Evolutionary conservation across 225 moss, liverwort and hornwort species (phyloP).

Genomic region (Marchantia paleacea): DNA sequence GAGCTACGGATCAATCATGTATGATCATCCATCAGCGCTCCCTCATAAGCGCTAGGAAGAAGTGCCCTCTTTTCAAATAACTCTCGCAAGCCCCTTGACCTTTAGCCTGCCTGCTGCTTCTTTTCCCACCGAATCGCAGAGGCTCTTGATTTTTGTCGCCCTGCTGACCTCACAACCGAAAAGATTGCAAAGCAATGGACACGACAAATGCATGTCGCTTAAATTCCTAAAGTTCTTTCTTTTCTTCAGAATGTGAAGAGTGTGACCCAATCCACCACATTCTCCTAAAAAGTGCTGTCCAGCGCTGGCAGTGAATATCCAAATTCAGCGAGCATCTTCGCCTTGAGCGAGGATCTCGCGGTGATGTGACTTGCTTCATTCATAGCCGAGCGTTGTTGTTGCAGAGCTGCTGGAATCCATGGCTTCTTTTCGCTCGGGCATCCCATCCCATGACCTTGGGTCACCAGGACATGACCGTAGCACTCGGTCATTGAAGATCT

Average conservation of each 20-base stretch:
- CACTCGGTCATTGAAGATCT: no score
- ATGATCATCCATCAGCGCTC: neutral
- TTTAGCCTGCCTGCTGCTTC: neutral
- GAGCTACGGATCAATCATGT: neutral
- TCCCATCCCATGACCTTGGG: no score
- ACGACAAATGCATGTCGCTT: slow-evolving; percentile 7
- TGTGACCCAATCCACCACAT: neutral
- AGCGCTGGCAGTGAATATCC: neutral
- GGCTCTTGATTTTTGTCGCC: neutral
- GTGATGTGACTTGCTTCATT: neutral
- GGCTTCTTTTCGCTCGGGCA: no score
- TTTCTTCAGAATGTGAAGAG: slow-evolving; percentile 1
- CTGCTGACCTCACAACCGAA: slow-evolving; percentile 11
- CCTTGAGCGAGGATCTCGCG: neutral
- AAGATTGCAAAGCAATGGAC: slow-evolving; percentile 5
- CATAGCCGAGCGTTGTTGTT: neutral
- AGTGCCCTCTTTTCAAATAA: neutral
- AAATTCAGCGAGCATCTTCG: neutral
- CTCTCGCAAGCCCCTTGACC: neutral
- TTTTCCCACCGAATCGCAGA: neutral
- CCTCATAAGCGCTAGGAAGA: neutral
- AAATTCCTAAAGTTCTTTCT: neutral
- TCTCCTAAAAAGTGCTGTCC: neutral
- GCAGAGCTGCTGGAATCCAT: no score
- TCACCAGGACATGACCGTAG: no score